phyloP scores from a whole-genome alignment of 2,329 filamentous ascomycete species.

The Fonsecaea erecta region DNA sequence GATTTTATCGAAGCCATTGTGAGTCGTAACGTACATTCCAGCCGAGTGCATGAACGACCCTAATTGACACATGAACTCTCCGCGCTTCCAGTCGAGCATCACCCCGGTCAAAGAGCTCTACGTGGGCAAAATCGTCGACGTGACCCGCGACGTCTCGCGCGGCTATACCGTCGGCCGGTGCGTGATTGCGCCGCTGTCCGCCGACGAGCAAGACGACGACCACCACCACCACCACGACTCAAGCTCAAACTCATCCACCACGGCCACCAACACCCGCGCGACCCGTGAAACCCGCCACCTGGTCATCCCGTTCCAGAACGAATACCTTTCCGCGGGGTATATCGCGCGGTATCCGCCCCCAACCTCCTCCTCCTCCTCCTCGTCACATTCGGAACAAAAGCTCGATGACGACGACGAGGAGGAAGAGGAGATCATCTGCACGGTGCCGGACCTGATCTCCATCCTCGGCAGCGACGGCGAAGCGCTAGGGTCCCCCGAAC shows the following conservation, averaged over 20 bases:
- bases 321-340: constrained; percentile 40
- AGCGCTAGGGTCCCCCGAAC: constrained; percentile 31
- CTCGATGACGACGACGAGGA: no score
- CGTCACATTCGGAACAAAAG: background rate
- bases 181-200: constrained; percentile 39
- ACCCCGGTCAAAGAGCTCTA: constrained; percentile 41
- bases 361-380: background rate
- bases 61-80: no score
- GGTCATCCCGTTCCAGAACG: constrained; percentile 41
- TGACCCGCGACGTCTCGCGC: constrained; percentile 45
- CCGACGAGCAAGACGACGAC: constrained; percentile 35
- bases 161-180: constrained; percentile 48
- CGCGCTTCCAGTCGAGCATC: constrained; percentile 15
- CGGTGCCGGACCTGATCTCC: constrained; percentile 42
- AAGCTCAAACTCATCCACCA: background rate
- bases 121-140: constrained; percentile 53
- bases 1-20: constrained; percentile 51
- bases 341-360: background rate
- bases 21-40: no score
- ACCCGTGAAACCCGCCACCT: constrained; percentile 25
- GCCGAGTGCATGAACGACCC: no score
- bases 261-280: background rate
- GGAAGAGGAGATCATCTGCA: constrained; percentile 38
- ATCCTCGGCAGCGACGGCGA: constrained; percentile 34
- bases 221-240: no score